Conservation (phyloP, 495 filamentous ascomycete genomes). For the Hypomontagnella monticulosa region DNA sequence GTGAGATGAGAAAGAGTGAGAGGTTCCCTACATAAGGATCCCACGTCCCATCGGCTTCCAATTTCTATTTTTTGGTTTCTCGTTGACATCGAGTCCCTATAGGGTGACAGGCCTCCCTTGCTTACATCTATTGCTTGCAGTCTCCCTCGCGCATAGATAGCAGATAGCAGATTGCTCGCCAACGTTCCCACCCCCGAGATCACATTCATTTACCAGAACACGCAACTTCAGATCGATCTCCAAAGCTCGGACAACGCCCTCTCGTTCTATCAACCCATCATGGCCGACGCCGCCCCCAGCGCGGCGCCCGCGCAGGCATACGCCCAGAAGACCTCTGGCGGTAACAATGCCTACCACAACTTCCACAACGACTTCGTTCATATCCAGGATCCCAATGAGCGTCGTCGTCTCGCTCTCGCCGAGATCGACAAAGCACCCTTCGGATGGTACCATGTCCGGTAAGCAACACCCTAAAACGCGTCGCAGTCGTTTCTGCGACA, state of each 20-base stretch:
- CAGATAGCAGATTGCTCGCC: conserved; percentile 16
- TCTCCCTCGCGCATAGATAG: conserved; percentile 26
- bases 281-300: conserved; percentile 34
- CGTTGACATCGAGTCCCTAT: conserved; percentile 20
- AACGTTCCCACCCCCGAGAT: conserved; percentile 10
- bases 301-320: conserved; percentile 21
- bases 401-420: conserved; percentile 76
- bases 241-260: conserved; percentile 11
- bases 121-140: conserved; percentile 29
- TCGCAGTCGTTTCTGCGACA: background rate
- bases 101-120: conserved; percentile 34
- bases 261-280: conserved; percentile 16
- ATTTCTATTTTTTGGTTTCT: conserved; percentile 15
- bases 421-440: conserved; percentile 84
- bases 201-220: background rate
- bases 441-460: conserved; percentile 74
- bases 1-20: background rate
- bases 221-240: background rate
- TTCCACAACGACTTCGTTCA: conserved; percentile 71
- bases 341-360: conserved; percentile 75
- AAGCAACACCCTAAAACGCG: conserved; percentile 5
- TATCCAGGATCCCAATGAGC: conserved; percentile 76
- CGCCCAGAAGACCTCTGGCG: conserved; percentile 62
- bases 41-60: conserved; percentile 30
- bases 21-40: conserved; percentile 32